phyloP scores from a whole-genome alignment of 495 filamentous ascomycete genomes.

The Hypoxylon lenormandii region DNA sequence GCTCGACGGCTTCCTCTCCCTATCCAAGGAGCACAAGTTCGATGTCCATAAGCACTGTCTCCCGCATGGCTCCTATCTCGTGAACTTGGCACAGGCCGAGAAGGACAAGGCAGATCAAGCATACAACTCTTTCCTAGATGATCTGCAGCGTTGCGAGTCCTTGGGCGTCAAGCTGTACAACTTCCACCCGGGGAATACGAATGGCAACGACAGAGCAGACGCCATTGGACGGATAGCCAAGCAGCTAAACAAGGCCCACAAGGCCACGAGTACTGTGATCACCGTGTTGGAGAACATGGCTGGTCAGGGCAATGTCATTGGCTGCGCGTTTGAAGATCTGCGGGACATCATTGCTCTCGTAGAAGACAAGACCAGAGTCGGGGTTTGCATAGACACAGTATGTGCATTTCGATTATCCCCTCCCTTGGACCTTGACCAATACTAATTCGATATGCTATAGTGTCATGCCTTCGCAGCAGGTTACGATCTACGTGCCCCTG shows the following conservation, averaged over 20 bases:
- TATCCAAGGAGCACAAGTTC: constrained; percentile 77
- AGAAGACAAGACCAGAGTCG: constrained; percentile 85
- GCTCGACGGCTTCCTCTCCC: constrained; percentile 71
- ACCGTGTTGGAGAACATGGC: constrained; percentile 97
- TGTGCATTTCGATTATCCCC: neutral
- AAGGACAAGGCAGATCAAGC: constrained; percentile 83
- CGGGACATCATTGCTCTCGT: constrained; percentile 82
- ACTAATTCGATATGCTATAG: constrained; percentile 5
- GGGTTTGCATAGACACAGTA: constrained; percentile 90
- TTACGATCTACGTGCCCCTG: constrained; percentile 84
- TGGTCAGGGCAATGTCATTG: constrained; percentile 86
- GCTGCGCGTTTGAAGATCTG: constrained; percentile 84
- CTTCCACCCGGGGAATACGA: constrained; percentile 91
- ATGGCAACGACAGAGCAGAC: constrained; percentile 69
- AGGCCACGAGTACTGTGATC: constrained; percentile 76
- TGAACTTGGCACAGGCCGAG: constrained; percentile 91
- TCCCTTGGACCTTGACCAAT: neutral
- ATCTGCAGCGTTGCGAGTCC: constrained; percentile 86
- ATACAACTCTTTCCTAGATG: constrained; percentile 86
- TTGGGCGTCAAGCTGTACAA: constrained; percentile 93
- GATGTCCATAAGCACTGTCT: constrained; percentile 77
- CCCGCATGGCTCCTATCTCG: constrained; percentile 94
- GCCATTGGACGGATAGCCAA: constrained; percentile 82
- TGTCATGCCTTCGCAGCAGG: constrained; percentile 94
- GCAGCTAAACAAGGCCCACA: constrained; percentile 82